Conservation (phyloP, 2,329 filamentous ascomycete species). For the Pseudogymnoascus verrucosus region DNA sequence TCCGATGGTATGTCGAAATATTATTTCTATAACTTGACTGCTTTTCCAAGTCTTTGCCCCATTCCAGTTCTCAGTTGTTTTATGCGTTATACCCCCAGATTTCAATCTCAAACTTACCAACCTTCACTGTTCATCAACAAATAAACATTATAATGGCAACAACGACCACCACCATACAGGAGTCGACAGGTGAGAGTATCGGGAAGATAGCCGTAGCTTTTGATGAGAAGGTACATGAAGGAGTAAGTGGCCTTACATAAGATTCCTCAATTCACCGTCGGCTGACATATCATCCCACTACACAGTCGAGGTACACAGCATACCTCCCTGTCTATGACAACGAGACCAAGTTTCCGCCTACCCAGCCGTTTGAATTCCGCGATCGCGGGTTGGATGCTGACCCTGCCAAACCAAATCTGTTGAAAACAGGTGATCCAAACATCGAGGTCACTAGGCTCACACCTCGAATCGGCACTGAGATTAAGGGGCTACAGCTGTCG, state of each 20-base stretch:
- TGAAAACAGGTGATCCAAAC: slow-evolving; percentile 66
- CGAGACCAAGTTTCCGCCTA: slow-evolving; percentile 53
- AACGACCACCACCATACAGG: neutral
- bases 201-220: neutral
- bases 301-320: slow-evolving; percentile 48
- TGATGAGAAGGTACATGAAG: neutral
- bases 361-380: slow-evolving; percentile 60
- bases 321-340: slow-evolving; percentile 65
- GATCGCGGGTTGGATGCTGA: slow-evolving; percentile 70
- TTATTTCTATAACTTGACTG: neutral
- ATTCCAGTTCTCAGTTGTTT: neutral
- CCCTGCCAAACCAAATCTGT: slow-evolving; percentile 56
- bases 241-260: neutral
- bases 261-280: neutral
- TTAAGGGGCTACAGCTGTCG: slow-evolving; percentile 36
- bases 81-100: neutral
- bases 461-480: slow-evolving; percentile 32
- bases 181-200: neutral
- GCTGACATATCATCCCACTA: neutral
- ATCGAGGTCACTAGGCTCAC: slow-evolving; percentile 24
- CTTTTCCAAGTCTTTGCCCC: neutral
- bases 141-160: neutral
- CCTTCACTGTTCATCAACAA: neutral
- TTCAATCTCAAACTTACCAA: neutral
- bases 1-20: neutral